Conservation (phyloP, 2,329 filamentous ascomycete genomes). For the Leptographium procerum region DNA sequence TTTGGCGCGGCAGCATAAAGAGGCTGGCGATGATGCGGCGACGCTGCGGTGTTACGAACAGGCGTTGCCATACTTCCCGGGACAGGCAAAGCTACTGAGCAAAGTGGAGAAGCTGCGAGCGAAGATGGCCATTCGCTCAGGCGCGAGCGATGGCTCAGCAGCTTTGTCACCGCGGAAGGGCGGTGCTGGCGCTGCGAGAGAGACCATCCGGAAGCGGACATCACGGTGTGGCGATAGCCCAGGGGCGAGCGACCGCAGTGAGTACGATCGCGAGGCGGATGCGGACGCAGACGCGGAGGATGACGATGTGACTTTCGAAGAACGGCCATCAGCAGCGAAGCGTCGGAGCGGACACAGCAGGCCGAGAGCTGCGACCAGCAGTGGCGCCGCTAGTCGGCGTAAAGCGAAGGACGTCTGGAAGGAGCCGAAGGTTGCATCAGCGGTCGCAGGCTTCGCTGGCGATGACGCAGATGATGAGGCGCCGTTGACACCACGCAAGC, state of each 20-base stretch:
- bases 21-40: slow-evolving; percentile 64
- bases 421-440: slow-evolving; percentile 14
- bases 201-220: neutral
- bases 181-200: neutral
- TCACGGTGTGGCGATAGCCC: slow-evolving; percentile 17
- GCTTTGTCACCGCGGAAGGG: neutral
- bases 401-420: slow-evolving; percentile 14
- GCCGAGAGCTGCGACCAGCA: neutral
- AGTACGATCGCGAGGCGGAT: slow-evolving; percentile 28
- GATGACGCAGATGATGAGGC: slow-evolving; percentile 28
- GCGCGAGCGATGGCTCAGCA: slow-evolving; percentile 5
- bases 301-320: slow-evolving; percentile 16
- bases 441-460: neutral
- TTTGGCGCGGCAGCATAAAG: slow-evolving; percentile 87
- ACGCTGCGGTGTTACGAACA: slow-evolving; percentile 79
- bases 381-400: neutral
- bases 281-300: slow-evolving; percentile 30
- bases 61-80: slow-evolving; percentile 75
- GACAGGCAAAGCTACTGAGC: slow-evolving; percentile 62
- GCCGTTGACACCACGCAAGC: slow-evolving; percentile 40
- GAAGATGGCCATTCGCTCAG: slow-evolving; percentile 28
- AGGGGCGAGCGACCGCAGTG: slow-evolving; percentile 16
- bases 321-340: neutral
- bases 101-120: slow-evolving; percentile 55
- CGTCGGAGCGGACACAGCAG: neutral